phyloP scores from a whole-genome alignment of 108 stramenopile species.

The Discostella stelligeroides region DNA sequence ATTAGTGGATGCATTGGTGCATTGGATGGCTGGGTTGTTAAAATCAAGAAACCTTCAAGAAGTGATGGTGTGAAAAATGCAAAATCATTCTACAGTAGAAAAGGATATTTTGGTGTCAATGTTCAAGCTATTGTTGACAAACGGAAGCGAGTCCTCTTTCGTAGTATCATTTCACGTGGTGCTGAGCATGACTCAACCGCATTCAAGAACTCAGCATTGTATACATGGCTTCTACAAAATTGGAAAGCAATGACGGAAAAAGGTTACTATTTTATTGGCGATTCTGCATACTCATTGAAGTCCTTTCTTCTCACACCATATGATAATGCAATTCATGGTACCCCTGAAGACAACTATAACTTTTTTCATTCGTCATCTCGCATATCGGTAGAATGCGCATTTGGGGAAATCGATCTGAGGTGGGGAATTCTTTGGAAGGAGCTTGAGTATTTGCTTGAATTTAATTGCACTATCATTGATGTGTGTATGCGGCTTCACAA shows the following conservation, averaged over 20 bases:
- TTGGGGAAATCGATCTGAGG: constrained; percentile 26
- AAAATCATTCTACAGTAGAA: constrained; percentile 24
- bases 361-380: too few relatives aligned
- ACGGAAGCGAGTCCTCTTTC: constrained; percentile 4
- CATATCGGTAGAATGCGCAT: too few relatives aligned
- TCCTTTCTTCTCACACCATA: too few relatives aligned
- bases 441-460: constrained; percentile 10
- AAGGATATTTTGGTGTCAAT: constrained; percentile 41
- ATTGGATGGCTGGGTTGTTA: constrained; percentile 34
- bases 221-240: constrained; percentile 2
- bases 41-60: neutral
- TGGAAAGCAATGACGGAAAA: neutral
- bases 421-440: constrained; percentile 41
- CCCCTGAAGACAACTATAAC: constrained; percentile 28
- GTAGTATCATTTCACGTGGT: neutral
- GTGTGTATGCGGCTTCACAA: constrained; percentile 13
- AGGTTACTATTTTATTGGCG: neutral
- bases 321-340: constrained; percentile 12
- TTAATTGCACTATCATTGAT: neutral
- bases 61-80: neutral
- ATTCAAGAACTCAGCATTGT: constrained; percentile 5
- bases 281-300: too few relatives aligned
- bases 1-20: too few relatives aligned
- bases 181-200: constrained; percentile 28
- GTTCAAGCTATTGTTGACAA: constrained; percentile 6